Conservation (phyloP, 371 early-diverging fungal species). For the Nosema muscidifuracis region DNA sequence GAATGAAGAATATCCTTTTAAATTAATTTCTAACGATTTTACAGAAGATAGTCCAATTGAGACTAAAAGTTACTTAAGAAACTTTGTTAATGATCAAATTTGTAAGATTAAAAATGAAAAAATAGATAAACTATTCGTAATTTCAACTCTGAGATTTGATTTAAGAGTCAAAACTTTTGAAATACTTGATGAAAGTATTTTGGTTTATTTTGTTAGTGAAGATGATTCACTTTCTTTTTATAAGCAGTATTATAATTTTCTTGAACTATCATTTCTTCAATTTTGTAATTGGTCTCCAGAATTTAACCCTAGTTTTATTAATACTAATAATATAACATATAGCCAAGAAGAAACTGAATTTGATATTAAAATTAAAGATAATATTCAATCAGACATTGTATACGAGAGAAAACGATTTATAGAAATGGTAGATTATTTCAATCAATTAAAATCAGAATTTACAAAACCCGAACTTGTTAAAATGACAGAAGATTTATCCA, state of each 20-base stretch:
- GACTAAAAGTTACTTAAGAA: not conserved
- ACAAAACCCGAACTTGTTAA: constrained; percentile 39
- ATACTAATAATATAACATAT: not conserved
- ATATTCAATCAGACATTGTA: no score
- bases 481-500: constrained; percentile 10
- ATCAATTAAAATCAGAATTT: constrained; percentile 36
- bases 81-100: not conserved
- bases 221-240: constrained; percentile 51
- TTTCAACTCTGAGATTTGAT: constrained; percentile 29
- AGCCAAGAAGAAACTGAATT: not conserved
- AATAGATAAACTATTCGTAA: not conserved
- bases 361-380: not conserved
- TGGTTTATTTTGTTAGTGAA: constrained; percentile 36
- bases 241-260: constrained; percentile 32
- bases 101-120: not conserved
- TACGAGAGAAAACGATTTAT: constrained; percentile 23
- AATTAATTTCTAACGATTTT: no score
- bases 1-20: no score
- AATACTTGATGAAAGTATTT: not conserved
- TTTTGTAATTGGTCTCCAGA: constrained; percentile 6
- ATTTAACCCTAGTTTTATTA: no score
- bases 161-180: constrained; percentile 36
- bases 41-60: not conserved
- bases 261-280: constrained; percentile 34
- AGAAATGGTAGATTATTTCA: constrained; percentile 38